Evolutionary conservation across 257 asterid species (phyloP).

Genomic region (Jasminum sambac): DNA sequence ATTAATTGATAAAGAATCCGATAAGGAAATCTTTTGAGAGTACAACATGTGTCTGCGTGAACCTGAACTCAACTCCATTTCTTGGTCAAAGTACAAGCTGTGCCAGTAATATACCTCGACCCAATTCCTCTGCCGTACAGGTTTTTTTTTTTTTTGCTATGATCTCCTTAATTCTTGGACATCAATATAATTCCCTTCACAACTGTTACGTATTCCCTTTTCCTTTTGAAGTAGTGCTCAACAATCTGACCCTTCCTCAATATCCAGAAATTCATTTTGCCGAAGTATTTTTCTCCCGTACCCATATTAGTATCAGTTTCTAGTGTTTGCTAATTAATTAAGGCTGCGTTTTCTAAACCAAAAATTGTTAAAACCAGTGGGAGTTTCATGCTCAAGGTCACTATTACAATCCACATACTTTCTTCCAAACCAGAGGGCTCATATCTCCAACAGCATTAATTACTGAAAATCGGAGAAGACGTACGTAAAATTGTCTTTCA

Average conservation of each 20-base stretch:
- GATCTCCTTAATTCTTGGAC: constrained; percentile 50
- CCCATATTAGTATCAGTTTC: constrained; percentile 20
- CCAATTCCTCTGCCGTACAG: constrained; percentile 71
- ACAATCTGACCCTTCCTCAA: constrained; percentile 71
- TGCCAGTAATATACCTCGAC: constrained; percentile 22
- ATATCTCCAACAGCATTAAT: constrained; percentile 37
- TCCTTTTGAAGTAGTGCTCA: constrained; percentile 24
- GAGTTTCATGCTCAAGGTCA: constrained; percentile 26
- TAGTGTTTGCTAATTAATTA: constrained; percentile 18
- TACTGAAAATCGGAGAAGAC: constrained; percentile 26
- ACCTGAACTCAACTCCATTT: not conserved
- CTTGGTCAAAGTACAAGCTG: constrained; percentile 9
- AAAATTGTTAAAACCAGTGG: constrained; percentile 17
- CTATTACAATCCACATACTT: constrained; percentile 30
- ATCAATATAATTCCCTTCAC: constrained; percentile 28
- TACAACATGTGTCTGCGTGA: not conserved
- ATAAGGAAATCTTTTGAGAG: not conserved
- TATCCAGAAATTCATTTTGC: constrained; percentile 37
- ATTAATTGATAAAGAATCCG: too few relatives aligned
- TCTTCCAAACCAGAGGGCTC: constrained; percentile 29
- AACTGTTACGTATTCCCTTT: constrained; percentile 22
- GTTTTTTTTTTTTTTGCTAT: constrained; percentile 60
- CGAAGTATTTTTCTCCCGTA: constrained; percentile 23
- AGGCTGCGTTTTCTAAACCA: constrained; percentile 18
- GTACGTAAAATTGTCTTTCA: constrained; percentile 32